phyloP scores from a whole-genome alignment of 768 basidiomycete species.

The Saitozyma podzolica region DNA sequence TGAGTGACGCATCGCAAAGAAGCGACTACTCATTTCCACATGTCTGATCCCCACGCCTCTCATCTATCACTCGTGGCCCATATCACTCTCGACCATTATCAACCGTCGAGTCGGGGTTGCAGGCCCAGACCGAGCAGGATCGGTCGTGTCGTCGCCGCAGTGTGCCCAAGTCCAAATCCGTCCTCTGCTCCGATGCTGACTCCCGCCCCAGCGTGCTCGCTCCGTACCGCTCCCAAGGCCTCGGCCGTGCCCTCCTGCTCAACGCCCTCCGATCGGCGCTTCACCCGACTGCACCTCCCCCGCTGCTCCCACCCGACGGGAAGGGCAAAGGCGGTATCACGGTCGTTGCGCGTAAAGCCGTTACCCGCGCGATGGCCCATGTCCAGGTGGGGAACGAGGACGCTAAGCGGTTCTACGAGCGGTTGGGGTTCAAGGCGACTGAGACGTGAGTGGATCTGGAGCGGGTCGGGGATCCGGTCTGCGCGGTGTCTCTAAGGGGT shows the following conservation, averaged over 20 bases:
- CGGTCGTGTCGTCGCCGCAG: too few species aligned
- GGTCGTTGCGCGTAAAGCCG: conserved; percentile 28
- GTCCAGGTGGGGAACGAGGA: conserved; percentile 47
- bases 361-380: conserved; percentile 42
- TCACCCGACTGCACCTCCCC: conserved; percentile 41
- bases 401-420: conserved; percentile 49
- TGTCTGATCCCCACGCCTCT: neutral
- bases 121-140: too few species aligned
- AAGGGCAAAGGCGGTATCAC: conserved; percentile 38
- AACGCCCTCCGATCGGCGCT: conserved; percentile 33
- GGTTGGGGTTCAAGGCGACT: conserved; percentile 44
- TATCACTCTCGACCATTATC: too few species aligned
- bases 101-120: too few species aligned
- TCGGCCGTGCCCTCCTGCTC: conserved; percentile 44
- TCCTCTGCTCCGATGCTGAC: neutral
- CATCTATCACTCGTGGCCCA: too few species aligned
- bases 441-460: conserved; percentile 36
- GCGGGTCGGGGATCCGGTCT: too few species aligned
- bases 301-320: conserved; percentile 31
- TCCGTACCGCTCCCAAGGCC: conserved; percentile 46
- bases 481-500: too few species aligned
- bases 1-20: conserved; percentile 15
- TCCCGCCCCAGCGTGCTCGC: conserved; percentile 40
- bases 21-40: neutral
- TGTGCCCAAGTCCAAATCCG: neutral